Conservation (phyloP, 805 yeast genomes). For the Metahyphopichia silvanorum region DNA sequence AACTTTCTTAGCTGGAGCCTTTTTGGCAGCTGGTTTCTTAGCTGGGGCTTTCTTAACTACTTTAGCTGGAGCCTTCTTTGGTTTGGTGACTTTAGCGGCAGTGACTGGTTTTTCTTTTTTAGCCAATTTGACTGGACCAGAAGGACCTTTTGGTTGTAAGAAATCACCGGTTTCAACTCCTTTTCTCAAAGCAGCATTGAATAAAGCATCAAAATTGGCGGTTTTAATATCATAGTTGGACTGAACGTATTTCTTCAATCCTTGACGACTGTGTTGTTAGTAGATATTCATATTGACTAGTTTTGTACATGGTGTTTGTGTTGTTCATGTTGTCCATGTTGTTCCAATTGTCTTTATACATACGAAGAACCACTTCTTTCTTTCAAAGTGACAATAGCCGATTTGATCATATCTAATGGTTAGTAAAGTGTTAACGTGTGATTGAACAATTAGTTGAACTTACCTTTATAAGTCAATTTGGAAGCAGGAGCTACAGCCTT, state of each 20-base stretch:
- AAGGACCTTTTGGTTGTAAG: constrained; percentile 83
- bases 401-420: constrained; percentile 54
- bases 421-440: no score
- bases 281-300: no score
- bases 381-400: constrained; percentile 67
- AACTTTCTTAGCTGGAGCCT: constrained; percentile 11
- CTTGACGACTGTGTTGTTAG: constrained; percentile 63
- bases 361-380: constrained; percentile 79
- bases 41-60: constrained; percentile 16
- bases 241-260: constrained; percentile 78
- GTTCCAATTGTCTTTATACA: constrained; percentile 29
- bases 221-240: constrained; percentile 57
- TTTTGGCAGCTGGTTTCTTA: constrained; percentile 18
- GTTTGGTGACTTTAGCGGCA: constrained; percentile 28
- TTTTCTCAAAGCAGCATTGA: constrained; percentile 74
- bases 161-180: constrained; percentile 79
- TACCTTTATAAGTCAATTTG: constrained; percentile 48
- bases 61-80: constrained; percentile 22
- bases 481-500: constrained; percentile 13
- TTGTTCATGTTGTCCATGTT: no score
- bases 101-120: constrained; percentile 37
- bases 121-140: constrained; percentile 76
- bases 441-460: constrained; percentile 13
- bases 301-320: no score
- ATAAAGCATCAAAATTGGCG: constrained; percentile 67